Conservation (phyloP, 2,329 filamentous ascomycete genomes). For the Nothophaeocryptopus gaeumannii region DNA sequence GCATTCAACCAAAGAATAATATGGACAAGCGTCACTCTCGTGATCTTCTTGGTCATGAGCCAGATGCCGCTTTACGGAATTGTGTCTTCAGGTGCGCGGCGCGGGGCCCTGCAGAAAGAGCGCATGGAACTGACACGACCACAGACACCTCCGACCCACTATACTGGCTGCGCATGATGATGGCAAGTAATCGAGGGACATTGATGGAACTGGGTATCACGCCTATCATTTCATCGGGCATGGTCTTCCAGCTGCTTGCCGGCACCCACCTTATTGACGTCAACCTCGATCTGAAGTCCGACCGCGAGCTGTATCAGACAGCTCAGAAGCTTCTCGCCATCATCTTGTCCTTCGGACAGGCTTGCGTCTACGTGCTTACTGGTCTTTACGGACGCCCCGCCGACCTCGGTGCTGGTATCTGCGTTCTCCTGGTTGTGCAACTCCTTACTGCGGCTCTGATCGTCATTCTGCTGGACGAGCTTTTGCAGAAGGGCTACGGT, state of each 20-base stretch:
- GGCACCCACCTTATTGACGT: constrained; percentile 99
- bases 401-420: constrained; percentile 95
- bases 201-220: constrained; percentile 60
- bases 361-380: constrained; percentile 96
- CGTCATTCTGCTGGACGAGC: constrained; percentile 97
- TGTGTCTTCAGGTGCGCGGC: constrained; percentile 69
- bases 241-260: constrained; percentile 99
- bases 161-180: constrained; percentile 99
- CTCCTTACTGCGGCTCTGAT: constrained; percentile 96
- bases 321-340: constrained; percentile 97
- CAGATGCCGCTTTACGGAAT: constrained; percentile 98
- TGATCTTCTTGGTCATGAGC: constrained; percentile 99
- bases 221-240: constrained; percentile 98
- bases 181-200: constrained; percentile 79
- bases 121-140: constrained; percentile 13
- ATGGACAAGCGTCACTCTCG: constrained; percentile 65
- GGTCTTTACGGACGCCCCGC: constrained; percentile 96
- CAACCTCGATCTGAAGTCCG: constrained; percentile 99
- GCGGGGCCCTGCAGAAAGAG: constrained; percentile 8
- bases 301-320: constrained; percentile 99
- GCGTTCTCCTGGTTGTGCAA: constrained; percentile 96
- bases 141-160: constrained; percentile 83
- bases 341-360: constrained; percentile 94
- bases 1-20: constrained; percentile 83
- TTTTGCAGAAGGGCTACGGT: constrained; percentile 98